These are phyloP conservation scores for Mollisia scopiformis DNA, from an alignment of 2,329 filamentous ascomycete species.

Conservation along the genomic window DNA sequence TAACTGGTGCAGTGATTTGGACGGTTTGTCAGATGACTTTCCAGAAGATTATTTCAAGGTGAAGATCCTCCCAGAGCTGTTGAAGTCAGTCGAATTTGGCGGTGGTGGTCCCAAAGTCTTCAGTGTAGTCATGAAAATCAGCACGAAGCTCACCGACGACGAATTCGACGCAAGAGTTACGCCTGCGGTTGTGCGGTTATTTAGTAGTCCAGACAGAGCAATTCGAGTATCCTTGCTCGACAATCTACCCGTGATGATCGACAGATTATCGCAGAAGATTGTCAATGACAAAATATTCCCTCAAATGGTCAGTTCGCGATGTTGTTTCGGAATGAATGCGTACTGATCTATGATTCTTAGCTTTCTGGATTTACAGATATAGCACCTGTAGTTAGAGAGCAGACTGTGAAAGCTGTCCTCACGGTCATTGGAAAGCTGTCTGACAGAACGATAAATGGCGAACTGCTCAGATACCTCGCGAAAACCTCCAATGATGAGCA, in stretches of 20 bases:
- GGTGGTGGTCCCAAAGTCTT: constrained; percentile 94
- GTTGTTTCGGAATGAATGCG: background rate
- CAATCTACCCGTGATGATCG: constrained; percentile 87
- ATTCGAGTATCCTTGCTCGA: constrained; percentile 90
- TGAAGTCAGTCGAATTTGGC: constrained; percentile 99
- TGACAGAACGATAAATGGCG: constrained; percentile 90
- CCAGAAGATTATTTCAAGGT: constrained; percentile 98
- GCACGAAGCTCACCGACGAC: constrained; percentile 81
- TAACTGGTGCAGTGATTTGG: constrained; percentile 63
- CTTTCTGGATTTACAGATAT: constrained; percentile 93
- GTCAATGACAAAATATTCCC: constrained; percentile 98
- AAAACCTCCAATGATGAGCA: constrained; percentile 98
- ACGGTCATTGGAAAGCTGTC: constrained; percentile 87
- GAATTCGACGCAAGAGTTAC: constrained; percentile 86
- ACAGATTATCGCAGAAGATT: constrained; percentile 81
- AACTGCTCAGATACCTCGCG: constrained; percentile 85
- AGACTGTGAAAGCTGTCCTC: constrained; percentile 93
- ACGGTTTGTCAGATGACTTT: constrained; percentile 88
- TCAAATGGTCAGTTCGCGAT: constrained; percentile 67
- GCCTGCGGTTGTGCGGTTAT: constrained; percentile 84
- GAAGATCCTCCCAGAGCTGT: constrained; percentile 90
- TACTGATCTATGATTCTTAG: constrained; percentile 45
- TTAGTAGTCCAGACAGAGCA: constrained; percentile 88
- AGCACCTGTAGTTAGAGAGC: constrained; percentile 89
- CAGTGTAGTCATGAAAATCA: constrained; percentile 85